phyloP scores from a whole-genome alignment of 192 early-diverging fungal species.

The Podila clonocystis region DNA sequence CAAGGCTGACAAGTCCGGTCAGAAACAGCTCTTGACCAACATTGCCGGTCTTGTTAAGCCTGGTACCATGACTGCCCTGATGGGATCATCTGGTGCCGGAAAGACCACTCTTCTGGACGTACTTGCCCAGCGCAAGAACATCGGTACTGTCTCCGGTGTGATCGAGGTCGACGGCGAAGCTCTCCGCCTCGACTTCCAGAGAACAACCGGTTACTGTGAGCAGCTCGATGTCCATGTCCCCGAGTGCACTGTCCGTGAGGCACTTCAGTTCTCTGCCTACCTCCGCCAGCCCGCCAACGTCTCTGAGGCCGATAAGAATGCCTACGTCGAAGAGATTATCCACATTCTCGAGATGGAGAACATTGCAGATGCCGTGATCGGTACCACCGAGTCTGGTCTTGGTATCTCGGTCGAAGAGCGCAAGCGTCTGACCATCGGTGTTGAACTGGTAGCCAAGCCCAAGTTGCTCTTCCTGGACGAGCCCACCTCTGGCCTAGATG shows the following conservation, averaged over 20 bases:
- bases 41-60: slow-evolving; percentile 77
- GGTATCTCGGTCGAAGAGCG: slow-evolving; percentile 92
- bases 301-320: slow-evolving; percentile 70
- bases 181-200: slow-evolving; percentile 67
- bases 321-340: slow-evolving; percentile 82
- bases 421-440: slow-evolving; percentile 86
- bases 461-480: slow-evolving; percentile 90
- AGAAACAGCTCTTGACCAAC: slow-evolving; percentile 72
- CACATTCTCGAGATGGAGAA: slow-evolving; percentile 77
- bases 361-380: slow-evolving; percentile 79
- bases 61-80: slow-evolving; percentile 84
- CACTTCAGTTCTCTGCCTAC: slow-evolving; percentile 78
- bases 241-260: slow-evolving; percentile 81
- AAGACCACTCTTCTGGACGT: slow-evolving; percentile 84
- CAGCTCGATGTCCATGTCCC: slow-evolving; percentile 86
- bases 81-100: slow-evolving; percentile 80
- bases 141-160: slow-evolving; percentile 68
- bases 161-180: slow-evolving; percentile 77
- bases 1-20: slow-evolving; percentile 56
- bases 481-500: slow-evolving; percentile 87
- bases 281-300: slow-evolving; percentile 76
- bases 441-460: slow-evolving; percentile 84
- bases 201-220: slow-evolving; percentile 84
- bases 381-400: slow-evolving; percentile 71
- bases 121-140: slow-evolving; percentile 82